Evolutionary conservation across 164 flowering plant species (phyloP), one percentile per base, ranked within the genome.

Genomic region (Macadamia tetraphylla): DNA sequence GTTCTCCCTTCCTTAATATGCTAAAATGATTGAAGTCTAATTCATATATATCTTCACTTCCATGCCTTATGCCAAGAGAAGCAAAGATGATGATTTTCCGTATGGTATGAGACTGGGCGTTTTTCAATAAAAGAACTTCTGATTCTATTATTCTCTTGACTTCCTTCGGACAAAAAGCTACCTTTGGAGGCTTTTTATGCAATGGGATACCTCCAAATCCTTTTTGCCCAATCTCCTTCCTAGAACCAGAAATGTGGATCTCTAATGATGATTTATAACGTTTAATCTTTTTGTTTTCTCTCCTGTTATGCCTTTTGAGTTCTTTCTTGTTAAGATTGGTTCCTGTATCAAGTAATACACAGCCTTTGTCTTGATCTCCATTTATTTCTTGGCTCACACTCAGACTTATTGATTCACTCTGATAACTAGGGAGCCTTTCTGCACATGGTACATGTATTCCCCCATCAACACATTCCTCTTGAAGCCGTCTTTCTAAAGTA

Each of bases 31-130:
- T 80, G 81, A 81, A 85, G 71, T 85, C 83, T 63, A 85, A 73
- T 62, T 85, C 89, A 67, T 85, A 80, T 77, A 83, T 74, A 73
- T 83, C 89, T 71, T 85, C 89, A 73, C 89, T 81, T 9, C 89
- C 89, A 76, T 83, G 87, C 68, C 83, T 76, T 66, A 79, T 80
- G 32, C 89, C 87, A 49, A 85, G 83, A 64, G 83, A 79, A 60
- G 89, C 81, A 71, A 85, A 85, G 63, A 85, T 84, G 40, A 85
- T 72, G 63, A 85, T 85, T 66, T 85, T 85, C 61, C 88, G 81
- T 18, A 85, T 77, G 51, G 85, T 83, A 62, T 85, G 88, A 12
- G 85, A 72, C 69, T 83, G 86, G 67, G 86, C 88, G 75, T 83
- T 81, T 67, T 76, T 78, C 53, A 67, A 18, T 58, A 32, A 29